These are phyloP conservation scores for Colletotrichum gloeosporioides DNA, from an alignment of 2,329 filamentous ascomycete genomes.

Conservation along the genomic window DNA sequence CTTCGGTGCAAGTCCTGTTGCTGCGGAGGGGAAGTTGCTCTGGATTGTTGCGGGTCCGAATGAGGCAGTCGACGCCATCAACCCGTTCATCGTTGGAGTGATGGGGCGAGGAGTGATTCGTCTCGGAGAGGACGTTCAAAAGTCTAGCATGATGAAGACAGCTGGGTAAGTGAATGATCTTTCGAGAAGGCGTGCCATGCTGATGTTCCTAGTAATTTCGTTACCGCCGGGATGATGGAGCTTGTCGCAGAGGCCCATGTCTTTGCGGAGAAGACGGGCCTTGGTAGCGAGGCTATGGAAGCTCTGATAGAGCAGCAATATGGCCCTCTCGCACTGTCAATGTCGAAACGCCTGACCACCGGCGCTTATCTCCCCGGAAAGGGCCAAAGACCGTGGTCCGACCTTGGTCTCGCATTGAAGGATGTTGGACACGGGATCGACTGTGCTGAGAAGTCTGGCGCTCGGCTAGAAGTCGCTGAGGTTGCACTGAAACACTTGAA, in stretches of 20 bases:
- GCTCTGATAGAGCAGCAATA: constrained; percentile 46
- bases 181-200: neutral
- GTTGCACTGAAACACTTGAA: constrained; percentile 46
- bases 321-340: constrained; percentile 39
- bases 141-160: constrained; percentile 53
- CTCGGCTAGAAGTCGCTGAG: constrained; percentile 45
- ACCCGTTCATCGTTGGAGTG: constrained; percentile 45
- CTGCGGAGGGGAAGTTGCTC: constrained; percentile 49
- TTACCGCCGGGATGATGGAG: constrained; percentile 55
- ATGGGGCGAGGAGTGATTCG: constrained; percentile 46
- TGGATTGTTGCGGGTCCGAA: constrained; percentile 49
- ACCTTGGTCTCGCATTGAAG: constrained; percentile 55
- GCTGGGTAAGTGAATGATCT: constrained; percentile 37
- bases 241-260: constrained; percentile 54
- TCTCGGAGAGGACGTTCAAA: constrained; percentile 45
- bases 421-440: constrained; percentile 55
- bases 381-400: constrained; percentile 48
- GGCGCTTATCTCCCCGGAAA: constrained; percentile 41
- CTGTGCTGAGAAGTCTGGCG: constrained; percentile 43
- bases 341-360: constrained; percentile 41
- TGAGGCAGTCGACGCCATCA: constrained; percentile 36
- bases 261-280: constrained; percentile 49
- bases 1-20: constrained; percentile 56
- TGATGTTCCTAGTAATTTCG: constrained; percentile 43
- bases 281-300: constrained; percentile 45